Evolutionary conservation across 2,329 filamentous ascomycete species (phyloP), one percentile per base, ranked within the genome.

Genomic region (Annulohypoxylon truncatum): DNA sequence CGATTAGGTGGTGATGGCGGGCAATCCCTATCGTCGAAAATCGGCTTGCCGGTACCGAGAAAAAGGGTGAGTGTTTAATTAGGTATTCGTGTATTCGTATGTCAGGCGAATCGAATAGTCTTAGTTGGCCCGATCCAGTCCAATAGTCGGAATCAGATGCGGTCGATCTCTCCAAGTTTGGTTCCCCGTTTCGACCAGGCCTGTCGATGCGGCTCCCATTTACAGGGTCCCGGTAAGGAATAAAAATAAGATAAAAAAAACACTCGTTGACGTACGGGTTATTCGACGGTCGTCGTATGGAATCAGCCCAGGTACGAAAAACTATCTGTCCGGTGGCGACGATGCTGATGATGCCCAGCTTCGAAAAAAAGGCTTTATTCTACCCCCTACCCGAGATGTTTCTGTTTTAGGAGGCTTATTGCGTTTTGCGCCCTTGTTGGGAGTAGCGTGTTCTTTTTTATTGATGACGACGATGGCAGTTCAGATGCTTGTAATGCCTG

Each of bases 191-290:
- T 59, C 53, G 67, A 59, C 61, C 42, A 68, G 61, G 58, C 55
- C 64, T 66, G 65, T 70, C 61, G 59, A 68, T 70, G 67, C 67
- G 67, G 67, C 67, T 70, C 67, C 65, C 59, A 68, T 57, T 51
- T 65, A 67, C 67, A 67, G 61, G 67, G 59, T 55, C 64, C 55
- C 38, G 51, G 61, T 47, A 53, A 40, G 5, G 35, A 35, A 31
- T 35, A 38, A 35, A 13, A 35, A 35, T 35, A 35, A 8, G 12
- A 20, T 2, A 12, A 28, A 53, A 40, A 35, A 47, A 59, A 38
- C 42, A 24, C 24, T 48, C 31, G 28, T 47, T 40, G 66, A 61
- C 59, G 58, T 42, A 50, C 50, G 51, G 44, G 22, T 54, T 54
- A 47, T 63, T 66, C 44, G 62, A 47, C 44, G 48, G 38, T 52